Evolutionary conservation across 805 yeast species (phyloP), one percentile per base, ranked within the genome.

Genomic region (Yarrowia divulgata): DNA sequence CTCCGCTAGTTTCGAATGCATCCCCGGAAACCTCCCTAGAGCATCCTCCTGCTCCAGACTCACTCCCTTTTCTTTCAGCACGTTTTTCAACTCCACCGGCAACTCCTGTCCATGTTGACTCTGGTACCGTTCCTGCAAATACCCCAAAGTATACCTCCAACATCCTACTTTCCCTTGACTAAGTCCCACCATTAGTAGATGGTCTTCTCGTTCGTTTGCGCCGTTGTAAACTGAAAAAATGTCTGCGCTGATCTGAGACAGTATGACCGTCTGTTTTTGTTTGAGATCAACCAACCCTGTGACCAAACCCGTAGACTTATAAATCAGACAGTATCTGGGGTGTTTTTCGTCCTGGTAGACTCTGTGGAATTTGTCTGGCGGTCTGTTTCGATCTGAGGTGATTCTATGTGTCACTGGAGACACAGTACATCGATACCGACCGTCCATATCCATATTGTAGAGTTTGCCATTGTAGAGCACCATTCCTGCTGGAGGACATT

Each of bases 321-420:
- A 54, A 2, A 54, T 54, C 34, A 54, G 8, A 18, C 58, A 54
- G 58, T 37, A 54, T 16, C 37, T 43, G 14, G 8, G 12, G 12
- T 54, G 34, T 7, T 54, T 35, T 8, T 54, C 58, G 43, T 54
- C 58, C 32, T 54, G 58, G 32, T 54, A 54, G 6, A 54, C 58
- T 10, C 58, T 37, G 32, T 54, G 58, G 32, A 54, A 54, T 43
- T 37, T 54, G 58, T 54, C 58, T 19, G 58, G 58, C 1, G 58
- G 58, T 54, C 58, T 54, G 43, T 54, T 54, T 18, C 58, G 9
- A 43, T 54, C 58, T 0, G 43, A 54, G 16, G 29, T 37, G 43
- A 54, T 54, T 7, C 58, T 37, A 3, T 19, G 43, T 2, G 58
- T 54, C 5, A 37, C 58, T 6, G 7, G 8, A 8, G 58, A 37